Evolutionary conservation across 2,329 filamentous ascomycete species (phyloP), one percentile per base, ranked within the genome.

Genomic region (Fusarium sp.): DNA sequence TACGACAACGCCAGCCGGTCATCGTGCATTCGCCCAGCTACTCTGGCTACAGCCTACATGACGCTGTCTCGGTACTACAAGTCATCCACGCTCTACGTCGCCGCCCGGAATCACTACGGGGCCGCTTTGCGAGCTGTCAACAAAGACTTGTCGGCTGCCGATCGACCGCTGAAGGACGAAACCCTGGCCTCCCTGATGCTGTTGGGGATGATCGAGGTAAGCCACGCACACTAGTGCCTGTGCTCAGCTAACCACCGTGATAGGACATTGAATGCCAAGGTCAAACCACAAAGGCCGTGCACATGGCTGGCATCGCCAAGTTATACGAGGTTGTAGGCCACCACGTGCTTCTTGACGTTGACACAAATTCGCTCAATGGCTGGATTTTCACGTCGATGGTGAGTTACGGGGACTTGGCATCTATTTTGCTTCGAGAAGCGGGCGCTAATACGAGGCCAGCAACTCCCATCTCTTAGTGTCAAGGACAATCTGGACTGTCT

Each of bases 261-360:
- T 17, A 63, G 60, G 60, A 63, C 45, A 63, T 63, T 25, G 60
- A 63, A 4, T 63, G 60, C 42, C 52, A 63, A 55, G 59, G 60
- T 1, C 41, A 58, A 39, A 59, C 45, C 9, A 53, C 49, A 42
- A 63, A 63, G 19, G 39, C 53, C 15, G 49, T 63, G 31, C 60
- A 63, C 33, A 63, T 63, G 60, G 37, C 45, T 8, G 60, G 60
- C 7, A 63, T 63, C 23, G 49, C 60, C 23, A 59, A 51, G 25
- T 25, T 63, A 9, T 63, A 59, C 45, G 53, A 63, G 10, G 29
- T 63, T 4, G 44, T 63, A 4, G 60, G 60, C 4, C 49, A 63
- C 21, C 45, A 49, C 32, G 32, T 55, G 19, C 36, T 63, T 13
- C 43, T 31, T 4, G 41, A 47, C 25, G 38, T 63, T 13, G 25